Evolutionary conservation across 208 protist species (phyloP).

Genomic region (Crithidia brevicula): DNA sequence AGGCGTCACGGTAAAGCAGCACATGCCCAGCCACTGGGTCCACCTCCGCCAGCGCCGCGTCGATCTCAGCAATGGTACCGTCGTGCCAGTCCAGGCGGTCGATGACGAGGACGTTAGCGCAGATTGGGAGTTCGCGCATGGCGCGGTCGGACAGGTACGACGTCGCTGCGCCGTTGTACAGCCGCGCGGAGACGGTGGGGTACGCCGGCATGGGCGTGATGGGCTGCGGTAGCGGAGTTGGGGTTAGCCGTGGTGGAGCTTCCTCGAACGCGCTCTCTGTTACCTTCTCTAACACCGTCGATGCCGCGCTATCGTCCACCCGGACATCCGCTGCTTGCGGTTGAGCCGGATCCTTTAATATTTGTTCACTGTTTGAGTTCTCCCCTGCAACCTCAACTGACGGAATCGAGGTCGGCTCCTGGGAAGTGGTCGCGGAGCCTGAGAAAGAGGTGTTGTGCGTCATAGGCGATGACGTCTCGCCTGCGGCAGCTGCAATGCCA

Average conservation of each 20-base stretch:
- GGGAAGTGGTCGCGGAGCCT: no score
- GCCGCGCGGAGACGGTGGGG: slow-evolving; percentile 12
- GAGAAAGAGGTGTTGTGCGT: no score
- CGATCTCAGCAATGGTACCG: neutral
- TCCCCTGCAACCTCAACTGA: no score
- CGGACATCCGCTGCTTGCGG: no score
- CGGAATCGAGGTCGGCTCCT: no score
- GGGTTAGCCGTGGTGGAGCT: neutral
- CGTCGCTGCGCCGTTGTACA: slow-evolving; percentile 30
- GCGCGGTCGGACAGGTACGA: slow-evolving; percentile 37
- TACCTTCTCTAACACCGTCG: neutral
- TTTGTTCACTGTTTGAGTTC: no score
- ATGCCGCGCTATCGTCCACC: neutral
- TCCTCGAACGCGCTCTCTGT: neutral
- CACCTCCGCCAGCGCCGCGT: slow-evolving; percentile 15
- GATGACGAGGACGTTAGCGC: slow-evolving; percentile 50
- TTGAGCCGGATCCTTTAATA: no score
- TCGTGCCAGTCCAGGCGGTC: slow-evolving; percentile 31
- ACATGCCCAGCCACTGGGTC: slow-evolving; percentile 26
- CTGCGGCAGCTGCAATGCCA: neutral
- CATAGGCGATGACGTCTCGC: no score
- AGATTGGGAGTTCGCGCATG: slow-evolving; percentile 29
- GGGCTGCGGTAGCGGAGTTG: slow-evolving; percentile 1
- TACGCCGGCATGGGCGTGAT: slow-evolving; percentile 20
- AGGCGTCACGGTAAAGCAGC: slow-evolving; percentile 38